Evolutionary conservation across 257 asterid species (phyloP), one percentile per base, ranked within the genome.

Genomic region (Capsicum rhomboideum): DNA sequence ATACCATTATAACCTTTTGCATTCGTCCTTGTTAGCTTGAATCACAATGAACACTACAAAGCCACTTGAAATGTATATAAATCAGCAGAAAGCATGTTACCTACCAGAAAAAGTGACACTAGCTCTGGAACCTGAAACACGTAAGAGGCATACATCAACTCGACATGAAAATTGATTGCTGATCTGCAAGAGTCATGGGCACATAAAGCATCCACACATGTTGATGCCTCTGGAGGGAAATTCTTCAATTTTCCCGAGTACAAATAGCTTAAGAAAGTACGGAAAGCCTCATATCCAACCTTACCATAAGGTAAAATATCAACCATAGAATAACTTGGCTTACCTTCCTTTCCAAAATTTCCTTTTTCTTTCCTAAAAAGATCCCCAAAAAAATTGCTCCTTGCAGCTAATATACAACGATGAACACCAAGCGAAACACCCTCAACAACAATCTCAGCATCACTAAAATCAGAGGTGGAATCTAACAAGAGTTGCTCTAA

Each of bases 241-340:
- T 90, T 89, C 85, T 79, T 91, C 82, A 94, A 90, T 87, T 90
- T 92, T 14, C 97, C 98, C 8, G 97, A 90, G 37, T 94, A 94
- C 87, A 91, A 79, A 83, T 92, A 94, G 81, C 89, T 89, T 91
- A 94, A 84, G 89, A 91, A 86, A 58, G 87, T 67, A 20, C 85
- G 34, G 77, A 92, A 91, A 49, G 97, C 93, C 84, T 92, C 98
- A 61, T 88, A 88, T 49, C 97, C 94, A 67, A 94, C 85, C 56
- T 82, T 89, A 55, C 98, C 98, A 89, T 77, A 89, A 82, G 97
- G 98, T 87, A 90, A 85, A 78, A 94, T 52, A 80, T 87, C 89
- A 0, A 34, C 26, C 93, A 93, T 79, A 83, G 17, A 58, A 84
- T 90, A 92, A 84, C 86, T 88, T 14, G 86, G 87, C 58, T 87